These are phyloP conservation scores for Microsporum canis DNA, from an alignment of 2,329 filamentous ascomycete genomes.

Conservation along the genomic window DNA sequence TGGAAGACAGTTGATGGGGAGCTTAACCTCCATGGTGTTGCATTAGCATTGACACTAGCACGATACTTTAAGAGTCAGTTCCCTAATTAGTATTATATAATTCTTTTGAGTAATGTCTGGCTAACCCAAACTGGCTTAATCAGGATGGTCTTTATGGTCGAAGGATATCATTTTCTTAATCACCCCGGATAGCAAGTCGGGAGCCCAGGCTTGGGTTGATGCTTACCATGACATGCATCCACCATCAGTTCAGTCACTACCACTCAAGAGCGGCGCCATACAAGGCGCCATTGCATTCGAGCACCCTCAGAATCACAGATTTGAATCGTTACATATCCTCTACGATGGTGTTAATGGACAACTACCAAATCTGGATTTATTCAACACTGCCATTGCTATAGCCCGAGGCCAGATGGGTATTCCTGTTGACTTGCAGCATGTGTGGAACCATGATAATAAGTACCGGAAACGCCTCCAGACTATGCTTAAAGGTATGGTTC, in stretches of 20 bases:
- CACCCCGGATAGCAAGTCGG: slow-evolving; percentile 76
- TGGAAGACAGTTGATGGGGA: slow-evolving; percentile 72
- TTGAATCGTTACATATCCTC: slow-evolving; percentile 77
- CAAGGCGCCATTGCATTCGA: slow-evolving; percentile 92
- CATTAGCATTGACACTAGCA: slow-evolving; percentile 72
- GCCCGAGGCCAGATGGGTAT: slow-evolving; percentile 89
- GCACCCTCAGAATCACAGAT: slow-evolving; percentile 73
- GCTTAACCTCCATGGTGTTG: slow-evolving; percentile 76
- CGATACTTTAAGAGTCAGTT: slow-evolving; percentile 77
- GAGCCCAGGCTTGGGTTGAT: slow-evolving; percentile 93
- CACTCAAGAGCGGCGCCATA: slow-evolving; percentile 83
- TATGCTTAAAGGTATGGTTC: slow-evolving; percentile 85
- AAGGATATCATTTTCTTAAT: slow-evolving; percentile 95
- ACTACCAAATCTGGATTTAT: slow-evolving; percentile 84
- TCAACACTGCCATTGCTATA: slow-evolving; percentile 86
- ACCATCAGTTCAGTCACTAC: slow-evolving; percentile 58
- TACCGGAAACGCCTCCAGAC: slow-evolving; percentile 76
- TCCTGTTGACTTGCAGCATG: slow-evolving; percentile 68
- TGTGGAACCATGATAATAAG: slow-evolving; percentile 63
- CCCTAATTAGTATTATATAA: neutral
- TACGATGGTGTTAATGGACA: slow-evolving; percentile 96
- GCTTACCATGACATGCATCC: slow-evolving; percentile 89
- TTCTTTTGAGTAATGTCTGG: neutral
- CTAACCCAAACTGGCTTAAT: neutral
- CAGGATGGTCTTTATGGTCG: slow-evolving; percentile 92